Evolutionary conservation across 2,329 filamentous ascomycete genomes (phyloP), one percentile per base, ranked within the genome.

Genomic region (Madurella fahalii): DNA sequence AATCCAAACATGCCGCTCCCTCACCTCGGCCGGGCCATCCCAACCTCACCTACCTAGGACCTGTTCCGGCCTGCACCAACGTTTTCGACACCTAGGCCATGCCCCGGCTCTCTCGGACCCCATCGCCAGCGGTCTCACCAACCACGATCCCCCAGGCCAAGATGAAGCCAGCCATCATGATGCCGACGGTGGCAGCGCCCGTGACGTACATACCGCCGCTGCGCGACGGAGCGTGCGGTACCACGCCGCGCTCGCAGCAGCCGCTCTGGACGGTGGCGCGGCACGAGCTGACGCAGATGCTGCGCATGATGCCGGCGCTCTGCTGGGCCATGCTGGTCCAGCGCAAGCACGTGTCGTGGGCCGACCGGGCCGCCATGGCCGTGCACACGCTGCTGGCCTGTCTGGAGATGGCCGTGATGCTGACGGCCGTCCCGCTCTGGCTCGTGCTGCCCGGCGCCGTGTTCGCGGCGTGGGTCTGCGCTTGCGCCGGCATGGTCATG

Each of bases 171-270:
- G 12, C 51, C 34, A 34, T 15, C 20, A 46, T 41, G 18, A 53
- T 34, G 40, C 40, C 53, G 7, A 31, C 40, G 40, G 31, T 9
- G 18, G 56, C 56, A 11, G 53, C 62, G 2, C 61, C 63, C 4
- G 56, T 71, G 17, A 69, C 65, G 0, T 72, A 69, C 57, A 66
- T 71, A 47, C 69, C 70, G 15, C 65, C 70, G 0, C 63, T 72
- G 7, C 68, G 69, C 53, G 70, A 72, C 48, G 66, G 67, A 2
- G 66, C 69, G 0, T 68, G 66, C 50, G 68, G 69, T 12, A 72
- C 69, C 1, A 60, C 63, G 9, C 68, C 68, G 1, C 63, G 65
- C 15, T 58, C 58, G 5, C 65, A 65, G 54, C 59, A 63, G 34
- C 61, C 63, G 1, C 48, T 62, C 3, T 44, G 56, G 47, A 17